Base-by-base conservation (phyloP, 352 stramenopile species). In the Phytopythium litorale region DNA sequence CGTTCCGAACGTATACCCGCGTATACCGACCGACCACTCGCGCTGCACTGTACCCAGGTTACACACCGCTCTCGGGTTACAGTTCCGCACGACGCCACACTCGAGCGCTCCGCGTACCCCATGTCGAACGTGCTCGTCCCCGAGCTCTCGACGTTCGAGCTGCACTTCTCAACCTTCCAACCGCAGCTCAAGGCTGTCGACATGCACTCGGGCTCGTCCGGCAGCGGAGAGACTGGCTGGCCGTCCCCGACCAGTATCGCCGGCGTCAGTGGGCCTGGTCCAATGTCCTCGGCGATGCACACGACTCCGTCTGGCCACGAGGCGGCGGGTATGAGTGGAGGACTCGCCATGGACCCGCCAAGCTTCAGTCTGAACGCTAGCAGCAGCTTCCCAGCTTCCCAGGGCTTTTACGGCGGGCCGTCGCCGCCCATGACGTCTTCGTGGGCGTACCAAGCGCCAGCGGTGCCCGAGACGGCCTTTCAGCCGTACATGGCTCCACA, bases 121-220 rank as follows among this genome's bases (percentile, higher is more conserved):
- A 58, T 58, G 53, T 58, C 53, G 53, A 35, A 58, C 53, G 35
- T 48, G 33, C 15, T 40, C 18, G 32, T 25, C 49, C 28, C 32
- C 28, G 35, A 33, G 53, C 53, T 13, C 16, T 6, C 45, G 13
- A 25, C 23, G n/a, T 42, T 40, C 28, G 50, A 79, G 43, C 58
- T 71, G 38, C 72, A 79, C 45, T 79, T 77, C 52, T 62, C 68
- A 68, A 79, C 63, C 72, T 79, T 75, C 72, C 61, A 67, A n/a
- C 69, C 68, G 40, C 68, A 75, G 50, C 66, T 79, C 58, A 79
- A 79, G 66, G 58, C 65, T 6, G 38, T 50, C n/a, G 23, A 55
- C 5, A 68, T 74, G 56, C 42, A 66, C 33, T n/a, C 65, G 58
- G 67, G 67, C 67, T 6, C 45, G 4, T n/a, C 23, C 12, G 21